Percentiles rank a stretch among this genome's conserved stretches.
These are phyloP conservation scores for Alnus glutinosa DNA, from an alignment of 306 rosid species.

Conservation along the genomic window DNA sequence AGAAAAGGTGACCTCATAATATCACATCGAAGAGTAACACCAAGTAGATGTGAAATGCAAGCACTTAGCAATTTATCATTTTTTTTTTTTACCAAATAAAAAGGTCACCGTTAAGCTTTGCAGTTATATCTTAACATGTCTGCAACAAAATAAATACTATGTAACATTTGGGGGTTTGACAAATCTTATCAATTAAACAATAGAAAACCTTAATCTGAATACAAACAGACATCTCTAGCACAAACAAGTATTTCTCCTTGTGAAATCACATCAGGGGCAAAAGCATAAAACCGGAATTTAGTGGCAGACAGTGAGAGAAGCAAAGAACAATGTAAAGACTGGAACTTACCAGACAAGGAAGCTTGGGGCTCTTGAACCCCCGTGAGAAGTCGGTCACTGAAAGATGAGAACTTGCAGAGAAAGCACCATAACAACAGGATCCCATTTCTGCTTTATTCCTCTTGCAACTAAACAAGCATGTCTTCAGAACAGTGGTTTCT, in stretches of 20 bases:
- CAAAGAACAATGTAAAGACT: constrained; percentile 15
- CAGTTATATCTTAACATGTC: background rate
- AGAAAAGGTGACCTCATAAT: background rate
- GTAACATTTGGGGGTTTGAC: background rate
- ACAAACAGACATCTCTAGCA: background rate
- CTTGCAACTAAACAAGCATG: constrained; percentile 27
- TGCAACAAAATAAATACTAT: background rate
- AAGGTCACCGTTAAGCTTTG: constrained; percentile 13
- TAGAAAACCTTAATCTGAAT: background rate
- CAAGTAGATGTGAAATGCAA: background rate
- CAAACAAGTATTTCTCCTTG: background rate
- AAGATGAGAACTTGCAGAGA: constrained; percentile 47
- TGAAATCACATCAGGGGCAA: constrained; percentile 5
- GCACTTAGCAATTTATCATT: background rate
- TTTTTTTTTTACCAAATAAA: constrained; percentile 13
- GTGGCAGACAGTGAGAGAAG: constrained; percentile 13
- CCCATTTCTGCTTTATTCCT: constrained; percentile 47
- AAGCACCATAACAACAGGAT: constrained; percentile 47
- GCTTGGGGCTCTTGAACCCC: constrained; percentile 47
- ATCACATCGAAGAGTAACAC: background rate
- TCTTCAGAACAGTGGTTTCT: background rate
- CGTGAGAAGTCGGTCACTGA: constrained; percentile 37
- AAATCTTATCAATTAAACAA: background rate
- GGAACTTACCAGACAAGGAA: constrained; percentile 51
- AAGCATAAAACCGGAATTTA: background rate